Base-by-base conservation (phyloP, 306 rosid genomes). In the Cucurbita argyrosperma region DNA sequence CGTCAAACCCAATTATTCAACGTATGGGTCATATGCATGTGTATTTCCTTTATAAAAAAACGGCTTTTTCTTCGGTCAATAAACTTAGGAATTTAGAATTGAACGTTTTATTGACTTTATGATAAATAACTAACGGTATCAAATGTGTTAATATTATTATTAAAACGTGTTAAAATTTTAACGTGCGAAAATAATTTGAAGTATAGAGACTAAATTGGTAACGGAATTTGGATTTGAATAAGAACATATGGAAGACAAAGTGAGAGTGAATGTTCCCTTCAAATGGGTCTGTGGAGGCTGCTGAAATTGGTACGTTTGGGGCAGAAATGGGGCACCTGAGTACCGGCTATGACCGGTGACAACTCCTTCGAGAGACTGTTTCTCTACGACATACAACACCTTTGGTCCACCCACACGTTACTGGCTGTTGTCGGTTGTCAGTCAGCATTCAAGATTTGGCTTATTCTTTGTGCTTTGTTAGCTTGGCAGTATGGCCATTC, bases 281-380 rank as follows among this genome's bases (percentile, higher is more conserved):
- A 51, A 47, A 35, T 50, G 64, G 67, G 50, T 8, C 52, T 10
- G 62, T 60, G 76, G 67, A 75, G 76, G 83, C 49, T 54, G 72
- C 46, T 76, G 55, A 66, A 62, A 62, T 14, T 59, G 45, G 87
- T 79, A 84, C 83, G 84, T 8, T 30, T 21, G 6, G 37, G 59
- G 58, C 56, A 78, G 80, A 72, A 69, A 77, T 16, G n/a, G 65
- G 61, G 80, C 26, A 39, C 75, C 68, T 67, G 62, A 74, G 56
- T 37, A 84, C 90, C 87, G 90, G 85, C 84, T 76, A 63, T 61
- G 77, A 83, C 87, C 84, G 88, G 91, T 87, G 87, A 89, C 86
- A 73, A 80, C 49, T 80, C 89, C 74, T 10, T 50, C 42, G 39
- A 15, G 39, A 46, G 7, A 2, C 50, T 21, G 51, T 45, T 66